These are phyloP conservation scores for Lactifluus subvellereus DNA, from an alignment of 768 basidiomycete species.

Conservation along the genomic window DNA sequence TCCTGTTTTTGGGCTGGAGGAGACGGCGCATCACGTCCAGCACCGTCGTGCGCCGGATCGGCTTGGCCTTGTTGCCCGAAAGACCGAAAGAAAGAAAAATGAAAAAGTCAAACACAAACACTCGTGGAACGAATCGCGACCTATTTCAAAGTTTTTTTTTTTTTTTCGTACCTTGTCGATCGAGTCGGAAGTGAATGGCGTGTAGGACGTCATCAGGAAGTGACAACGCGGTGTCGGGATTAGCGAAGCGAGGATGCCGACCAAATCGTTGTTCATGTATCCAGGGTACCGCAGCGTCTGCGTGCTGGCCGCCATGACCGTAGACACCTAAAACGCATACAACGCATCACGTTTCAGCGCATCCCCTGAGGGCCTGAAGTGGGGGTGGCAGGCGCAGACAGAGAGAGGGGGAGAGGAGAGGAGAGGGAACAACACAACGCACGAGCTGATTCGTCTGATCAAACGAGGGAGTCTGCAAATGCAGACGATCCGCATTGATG, in stretches of 20 bases:
- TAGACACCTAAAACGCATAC: slow-evolving; percentile 62
- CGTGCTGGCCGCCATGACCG: slow-evolving; percentile 96
- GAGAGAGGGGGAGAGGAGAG: not conserved
- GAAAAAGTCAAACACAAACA: slow-evolving; percentile 1
- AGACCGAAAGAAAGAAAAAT: not conserved
- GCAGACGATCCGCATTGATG: slow-evolving; percentile 88
- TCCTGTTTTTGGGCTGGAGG: slow-evolving; percentile 95
- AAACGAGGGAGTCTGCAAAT: slow-evolving; percentile 80
- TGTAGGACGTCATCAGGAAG: slow-evolving; percentile 98
- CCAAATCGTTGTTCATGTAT: slow-evolving; percentile 99
- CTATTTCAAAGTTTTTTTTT: too few species aligned
- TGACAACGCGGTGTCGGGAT: slow-evolving; percentile 97
- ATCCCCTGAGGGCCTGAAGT: not conserved
- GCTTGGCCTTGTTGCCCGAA: slow-evolving; percentile 64
- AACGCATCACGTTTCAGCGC: not conserved
- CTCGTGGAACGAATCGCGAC: not conserved
- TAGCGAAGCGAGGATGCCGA: slow-evolving; percentile 92
- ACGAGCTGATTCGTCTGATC: slow-evolving; percentile 92
- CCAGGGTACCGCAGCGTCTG: slow-evolving; percentile 96
- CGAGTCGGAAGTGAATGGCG: slow-evolving; percentile 95
- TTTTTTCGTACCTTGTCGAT: slow-evolving; percentile 71
- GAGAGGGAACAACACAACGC: not conserved
- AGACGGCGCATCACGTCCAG: slow-evolving; percentile 98
- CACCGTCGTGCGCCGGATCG: slow-evolving; percentile 93
- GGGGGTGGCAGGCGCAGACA: not conserved